Base-by-base conservation (phyloP, 2,329 filamentous ascomycete genomes). In the Claviceps lovelessii region DNA sequence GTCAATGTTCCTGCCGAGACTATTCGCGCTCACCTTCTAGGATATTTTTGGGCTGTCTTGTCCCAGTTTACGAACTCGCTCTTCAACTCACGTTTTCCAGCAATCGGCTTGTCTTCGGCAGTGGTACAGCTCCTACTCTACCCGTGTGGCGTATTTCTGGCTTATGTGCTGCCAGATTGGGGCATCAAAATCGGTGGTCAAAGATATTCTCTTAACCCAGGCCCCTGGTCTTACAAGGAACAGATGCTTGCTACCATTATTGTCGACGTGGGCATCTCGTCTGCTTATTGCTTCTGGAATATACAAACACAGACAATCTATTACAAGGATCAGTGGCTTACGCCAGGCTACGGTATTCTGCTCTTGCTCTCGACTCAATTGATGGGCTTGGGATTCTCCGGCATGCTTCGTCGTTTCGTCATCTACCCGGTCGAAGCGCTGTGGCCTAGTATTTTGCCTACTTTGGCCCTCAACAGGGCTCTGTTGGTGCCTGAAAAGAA, bases 201-300 rank as follows among this genome's bases (percentile, higher is more conserved):
- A 1, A 65, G 68, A 10, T 68, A 75, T 56, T 70, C 68, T 9
- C 65, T 79, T 15, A 80, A 80, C 58, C 76, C 78, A 0, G 76
- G 77, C 0, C 72, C 71, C 0, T 81, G 81, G 63, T 77, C 73
- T 51, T 74, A 74, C 60, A 82, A 82, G 61, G 79, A 82, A 63
- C 79, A 82, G 60, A 77, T 79, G 70, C 65, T 81, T n/a, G 76
- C 80, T 41, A 76, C 76, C 3, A 76, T 80, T 58, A 79, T 78
- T 71, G 76, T 79, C 51, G 80, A 81, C 63, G 74, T 75, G 5
- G 70, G 70, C 35, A 73, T 68, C 58, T 68, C 67, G 10, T 73
- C 74, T 0, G 41, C 41, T 3, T 44, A 44, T 44, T 44, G 41
- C n/a, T 44, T 44, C 41, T 7, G 1, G 7, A 44, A 44, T 6